These are phyloP conservation scores for Linum trigynum DNA, from an alignment of 345 rosid species.

Conservation along the genomic window DNA sequence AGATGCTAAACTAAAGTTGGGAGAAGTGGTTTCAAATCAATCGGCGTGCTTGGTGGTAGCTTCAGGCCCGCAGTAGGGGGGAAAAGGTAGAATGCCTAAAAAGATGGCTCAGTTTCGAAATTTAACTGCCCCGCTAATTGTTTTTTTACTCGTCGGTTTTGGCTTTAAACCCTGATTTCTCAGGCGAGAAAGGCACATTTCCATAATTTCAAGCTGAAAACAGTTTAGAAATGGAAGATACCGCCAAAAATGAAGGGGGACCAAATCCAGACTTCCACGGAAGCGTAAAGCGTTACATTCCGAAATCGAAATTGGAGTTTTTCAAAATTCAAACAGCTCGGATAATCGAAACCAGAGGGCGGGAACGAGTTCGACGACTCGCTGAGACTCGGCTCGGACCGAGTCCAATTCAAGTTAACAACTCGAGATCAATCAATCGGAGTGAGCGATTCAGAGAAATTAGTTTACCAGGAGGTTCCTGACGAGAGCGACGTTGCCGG, in stretches of 20 bases:
- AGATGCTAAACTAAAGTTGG: background rate
- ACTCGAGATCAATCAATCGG: no score
- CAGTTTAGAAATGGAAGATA: background rate
- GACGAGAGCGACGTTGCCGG: conserved; percentile 68
- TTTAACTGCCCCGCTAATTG: background rate
- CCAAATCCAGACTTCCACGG: background rate
- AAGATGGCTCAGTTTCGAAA: background rate
- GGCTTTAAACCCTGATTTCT: background rate
- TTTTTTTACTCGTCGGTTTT: background rate
- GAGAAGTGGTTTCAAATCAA: background rate
- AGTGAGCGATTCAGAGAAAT: no score
- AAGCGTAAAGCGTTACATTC: background rate
- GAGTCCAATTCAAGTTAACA: background rate
- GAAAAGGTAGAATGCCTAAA: background rate
- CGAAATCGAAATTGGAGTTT: background rate
- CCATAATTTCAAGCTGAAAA: no score
- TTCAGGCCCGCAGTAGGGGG: background rate
- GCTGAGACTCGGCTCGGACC: background rate
- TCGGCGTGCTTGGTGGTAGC: background rate
- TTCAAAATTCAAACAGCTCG: background rate
- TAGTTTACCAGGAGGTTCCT: conserved; percentile 66
- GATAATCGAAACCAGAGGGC: background rate
- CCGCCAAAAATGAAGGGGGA: background rate
- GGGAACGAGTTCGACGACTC: no score
- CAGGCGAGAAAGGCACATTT: background rate